Conservation (phyloP, 2,329 filamentous ascomycete species). For the Ascochyta pisi region DNA sequence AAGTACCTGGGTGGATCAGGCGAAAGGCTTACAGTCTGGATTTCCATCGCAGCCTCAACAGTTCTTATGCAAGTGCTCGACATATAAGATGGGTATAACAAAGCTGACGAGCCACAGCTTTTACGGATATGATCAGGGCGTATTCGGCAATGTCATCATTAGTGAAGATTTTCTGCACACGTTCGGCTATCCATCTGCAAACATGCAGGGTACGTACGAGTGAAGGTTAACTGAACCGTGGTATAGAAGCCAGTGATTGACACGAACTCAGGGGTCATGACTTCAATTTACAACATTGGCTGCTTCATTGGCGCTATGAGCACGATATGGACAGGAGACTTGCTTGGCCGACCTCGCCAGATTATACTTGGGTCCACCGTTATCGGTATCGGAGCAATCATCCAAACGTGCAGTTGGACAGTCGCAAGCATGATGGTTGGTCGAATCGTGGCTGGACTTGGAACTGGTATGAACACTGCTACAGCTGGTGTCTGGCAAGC, state of each 20-base stretch:
- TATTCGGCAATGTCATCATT: constrained; percentile 47
- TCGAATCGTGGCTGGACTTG: constrained; percentile 54
- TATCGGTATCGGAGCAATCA: constrained; percentile 48
- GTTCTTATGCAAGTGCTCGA: constrained; percentile 48
- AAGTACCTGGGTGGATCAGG: constrained; percentile 61
- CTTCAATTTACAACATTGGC: constrained; percentile 52
- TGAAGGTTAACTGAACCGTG: not conserved
- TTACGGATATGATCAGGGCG: constrained; percentile 53
- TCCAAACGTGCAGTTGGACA: constrained; percentile 47
- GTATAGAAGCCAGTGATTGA: constrained; percentile 17
- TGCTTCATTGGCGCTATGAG: constrained; percentile 55
- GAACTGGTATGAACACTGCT: constrained; percentile 58
- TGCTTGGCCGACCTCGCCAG: constrained; percentile 62
- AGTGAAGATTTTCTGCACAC: constrained; percentile 40
- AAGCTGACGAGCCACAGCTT: constrained; percentile 35
- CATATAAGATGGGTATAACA: accelerated
- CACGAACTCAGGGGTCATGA: constrained; percentile 44
- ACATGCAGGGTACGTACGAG: constrained; percentile 30
- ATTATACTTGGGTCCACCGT: constrained; percentile 63
- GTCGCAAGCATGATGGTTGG: constrained; percentile 51
- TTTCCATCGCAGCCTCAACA: constrained; percentile 58
- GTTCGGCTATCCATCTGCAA: constrained; percentile 37
- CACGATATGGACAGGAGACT: constrained; percentile 61
- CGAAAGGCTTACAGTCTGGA: constrained; percentile 60
- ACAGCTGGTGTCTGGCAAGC: constrained; percentile 58